Conservation (phyloP, 2,329 filamentous ascomycete genomes). For the Metarhizium humberi region DNA sequence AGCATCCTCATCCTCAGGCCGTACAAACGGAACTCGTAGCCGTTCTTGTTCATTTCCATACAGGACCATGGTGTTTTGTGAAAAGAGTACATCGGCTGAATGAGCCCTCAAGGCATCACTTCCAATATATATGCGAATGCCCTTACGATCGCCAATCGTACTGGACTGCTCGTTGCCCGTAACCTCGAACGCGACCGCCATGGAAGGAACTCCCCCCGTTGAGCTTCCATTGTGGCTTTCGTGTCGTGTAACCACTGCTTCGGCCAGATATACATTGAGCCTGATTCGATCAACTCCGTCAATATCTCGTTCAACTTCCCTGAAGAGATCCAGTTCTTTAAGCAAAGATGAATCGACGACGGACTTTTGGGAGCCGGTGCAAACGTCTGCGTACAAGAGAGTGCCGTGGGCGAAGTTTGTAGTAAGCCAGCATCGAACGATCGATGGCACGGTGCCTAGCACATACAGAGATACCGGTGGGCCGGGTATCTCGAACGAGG, state of each 20-base stretch:
- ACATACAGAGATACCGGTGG: slow-evolving; percentile 80
- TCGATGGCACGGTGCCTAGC: slow-evolving; percentile 81
- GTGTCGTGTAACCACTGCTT: slow-evolving; percentile 72
- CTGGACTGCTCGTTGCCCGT: slow-evolving; percentile 41
- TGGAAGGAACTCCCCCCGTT: slow-evolving; percentile 61
- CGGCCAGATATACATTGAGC: slow-evolving; percentile 78
- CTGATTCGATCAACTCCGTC: slow-evolving; percentile 62
- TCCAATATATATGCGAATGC: slow-evolving; percentile 79
- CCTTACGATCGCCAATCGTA: slow-evolving; percentile 34
- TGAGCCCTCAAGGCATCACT: slow-evolving; percentile 80
- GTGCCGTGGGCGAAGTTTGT: slow-evolving; percentile 83
- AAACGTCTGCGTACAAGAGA: slow-evolving; percentile 83
- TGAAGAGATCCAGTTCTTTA: slow-evolving; percentile 60
- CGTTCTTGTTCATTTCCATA: slow-evolving; percentile 82
- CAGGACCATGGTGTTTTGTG: slow-evolving; percentile 79
- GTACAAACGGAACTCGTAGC: slow-evolving; percentile 81
- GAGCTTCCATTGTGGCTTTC: slow-evolving; percentile 65
- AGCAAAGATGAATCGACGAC: slow-evolving; percentile 69
- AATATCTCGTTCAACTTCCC: slow-evolving; percentile 55
- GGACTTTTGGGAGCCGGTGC: slow-evolving; percentile 84
- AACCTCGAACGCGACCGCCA: slow-evolving; percentile 73
- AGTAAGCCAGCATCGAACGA: slow-evolving; percentile 92
- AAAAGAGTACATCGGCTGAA: slow-evolving; percentile 85
- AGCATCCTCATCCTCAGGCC: slow-evolving; percentile 74
- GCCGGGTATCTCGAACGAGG: slow-evolving; percentile 60